Base-by-base conservation (phyloP, 495 filamentous ascomycete species). In the Aspergillus coremiiformis region DNA sequence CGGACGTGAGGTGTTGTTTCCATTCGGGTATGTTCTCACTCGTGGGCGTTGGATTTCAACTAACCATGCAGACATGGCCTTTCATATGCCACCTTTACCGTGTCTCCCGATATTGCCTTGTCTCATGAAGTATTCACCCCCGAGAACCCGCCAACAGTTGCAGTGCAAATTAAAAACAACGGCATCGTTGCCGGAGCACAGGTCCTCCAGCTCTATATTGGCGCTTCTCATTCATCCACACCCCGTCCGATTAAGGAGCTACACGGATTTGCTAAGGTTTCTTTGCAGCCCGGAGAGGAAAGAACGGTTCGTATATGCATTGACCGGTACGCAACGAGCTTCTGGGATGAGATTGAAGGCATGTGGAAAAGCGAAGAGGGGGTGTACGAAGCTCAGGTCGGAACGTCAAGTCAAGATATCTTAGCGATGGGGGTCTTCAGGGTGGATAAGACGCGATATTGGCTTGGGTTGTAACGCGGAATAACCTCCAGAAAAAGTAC, bases 341-440 rank as follows among this genome's bases (percentile, higher is more conserved):
- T 86, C 68, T 91, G 82, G 66, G 85, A 90, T 44, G 82, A 84
- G 49, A 73, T 75, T 4, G 61, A 81, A 29, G 66, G 68, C 12
- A 77, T 68, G 39, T 92, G 87, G 86, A 79, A 86, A 33, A 82
- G 80, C 8, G 86, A 91, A 60, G 74, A 83, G 58, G 87, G 87
- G 0, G 60, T 53, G n/a, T 92, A 87, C 61, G 71, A 81, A 44
- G 78, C 85, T 12, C 53, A 85, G 55, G 75, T 90, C 55, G 66
- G 63, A 39, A 74, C 66, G 15, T 82, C 78, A 27, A 73, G 66
- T 15, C 59, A 61, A 27, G 64, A 63, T 14, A 67, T 62, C 11
- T 48, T 66, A 12, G 54, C 76, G 11, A 70, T 56, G 54, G 70
- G 65, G 7, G 52, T 43, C 0, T 79, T 80, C 53, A 61, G 54